Evolutionary conservation across 805 yeast species (phyloP).

Genomic region (Jamesozyma gamospora): DNA sequence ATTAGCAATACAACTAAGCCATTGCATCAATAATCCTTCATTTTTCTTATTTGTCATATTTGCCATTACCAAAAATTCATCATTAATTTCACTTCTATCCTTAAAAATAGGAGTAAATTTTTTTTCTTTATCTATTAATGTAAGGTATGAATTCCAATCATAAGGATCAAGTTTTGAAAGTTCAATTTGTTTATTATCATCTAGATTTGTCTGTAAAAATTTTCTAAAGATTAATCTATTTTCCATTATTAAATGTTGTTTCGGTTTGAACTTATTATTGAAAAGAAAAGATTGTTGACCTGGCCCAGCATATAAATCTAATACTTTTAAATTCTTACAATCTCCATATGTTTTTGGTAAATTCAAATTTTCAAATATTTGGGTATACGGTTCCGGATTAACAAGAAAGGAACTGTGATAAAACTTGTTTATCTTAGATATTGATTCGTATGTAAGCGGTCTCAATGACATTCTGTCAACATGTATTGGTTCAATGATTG

Average conservation of each 20-base stretch:
- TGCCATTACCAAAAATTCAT: constrained; percentile 48
- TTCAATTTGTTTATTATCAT: constrained; percentile 22
- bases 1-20: constrained; percentile 57
- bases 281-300: constrained; percentile 54
- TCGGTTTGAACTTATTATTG: constrained; percentile 51
- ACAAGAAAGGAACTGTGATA: constrained; percentile 18
- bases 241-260: constrained; percentile 55
- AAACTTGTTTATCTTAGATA: constrained; percentile 12
- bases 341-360: constrained; percentile 30
- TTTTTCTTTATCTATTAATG: constrained; percentile 38
- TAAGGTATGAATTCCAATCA: constrained; percentile 52
- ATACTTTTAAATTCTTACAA: constrained; percentile 35
- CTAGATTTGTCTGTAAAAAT: constrained; percentile 1
- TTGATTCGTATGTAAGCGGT: constrained; percentile 1
- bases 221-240: constrained; percentile 29
- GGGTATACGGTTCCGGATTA: constrained; percentile 16
- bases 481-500: too few relatives aligned
- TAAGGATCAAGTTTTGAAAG: constrained; percentile 44
- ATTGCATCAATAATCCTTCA: constrained; percentile 65
- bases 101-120: constrained; percentile 32
- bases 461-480: not conserved
- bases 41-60: constrained; percentile 45
- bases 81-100: constrained; percentile 36
- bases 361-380: constrained; percentile 40
- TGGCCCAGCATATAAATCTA: constrained; percentile 53